Evolutionary conservation across 2,329 filamentous ascomycete species (phyloP).

Genomic region (Epichloe sylvatica): DNA sequence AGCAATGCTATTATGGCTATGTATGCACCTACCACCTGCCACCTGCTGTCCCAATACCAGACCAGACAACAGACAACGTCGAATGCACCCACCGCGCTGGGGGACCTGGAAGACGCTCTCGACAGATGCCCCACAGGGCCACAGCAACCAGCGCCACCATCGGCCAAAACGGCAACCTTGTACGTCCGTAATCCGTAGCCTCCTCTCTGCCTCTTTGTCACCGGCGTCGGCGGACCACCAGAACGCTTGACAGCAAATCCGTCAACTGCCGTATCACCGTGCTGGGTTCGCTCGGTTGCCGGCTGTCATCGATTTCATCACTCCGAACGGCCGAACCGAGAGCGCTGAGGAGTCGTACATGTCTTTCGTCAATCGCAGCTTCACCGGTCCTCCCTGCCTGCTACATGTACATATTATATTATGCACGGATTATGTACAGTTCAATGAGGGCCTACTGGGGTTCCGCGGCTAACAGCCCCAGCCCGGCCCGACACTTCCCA

Average conservation of each 20-base stretch:
- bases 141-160: slow-evolving; percentile 2
- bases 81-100: too few species aligned
- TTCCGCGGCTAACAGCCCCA: background rate
- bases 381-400: background rate
- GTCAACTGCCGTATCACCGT: background rate
- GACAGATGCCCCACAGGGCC: background rate
- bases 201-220: background rate
- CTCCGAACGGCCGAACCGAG: background rate
- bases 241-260: background rate
- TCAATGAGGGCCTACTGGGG: too few species aligned
- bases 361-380: background rate
- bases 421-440: too few species aligned
- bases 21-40: too few species aligned
- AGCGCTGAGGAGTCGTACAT: background rate
- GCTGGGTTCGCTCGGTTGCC: background rate
- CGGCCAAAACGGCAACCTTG: slow-evolving; percentile 3
- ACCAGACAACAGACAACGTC: too few species aligned
- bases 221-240: background rate
- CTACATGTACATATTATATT: too few species aligned
- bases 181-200: background rate
- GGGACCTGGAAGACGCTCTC: background rate
- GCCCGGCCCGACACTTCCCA: background rate
- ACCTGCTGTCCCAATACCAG: too few species aligned
- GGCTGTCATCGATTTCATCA: background rate
- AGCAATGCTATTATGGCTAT: too few species aligned